Conservation (phyloP, 371 early-diverging fungal species). For the Basidiobolus meristosporus region DNA sequence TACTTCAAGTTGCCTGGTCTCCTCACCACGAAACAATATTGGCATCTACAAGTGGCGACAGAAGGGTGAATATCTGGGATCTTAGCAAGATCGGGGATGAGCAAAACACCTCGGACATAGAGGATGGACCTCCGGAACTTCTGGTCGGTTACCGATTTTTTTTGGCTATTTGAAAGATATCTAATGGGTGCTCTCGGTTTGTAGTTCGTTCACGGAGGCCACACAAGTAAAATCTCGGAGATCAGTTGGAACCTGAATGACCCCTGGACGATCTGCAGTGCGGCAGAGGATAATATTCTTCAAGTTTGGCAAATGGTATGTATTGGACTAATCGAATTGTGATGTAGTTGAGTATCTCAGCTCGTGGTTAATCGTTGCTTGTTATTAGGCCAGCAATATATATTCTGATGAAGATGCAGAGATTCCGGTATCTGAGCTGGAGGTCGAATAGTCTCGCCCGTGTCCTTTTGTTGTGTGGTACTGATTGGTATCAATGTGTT, state of each 20-base stretch:
- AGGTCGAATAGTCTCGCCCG: too few relatives aligned
- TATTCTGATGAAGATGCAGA: too few relatives aligned
- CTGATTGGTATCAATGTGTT: too few relatives aligned
- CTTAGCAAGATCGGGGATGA: conserved; percentile 82
- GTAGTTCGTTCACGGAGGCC: conserved; percentile 96
- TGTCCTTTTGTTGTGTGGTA: too few relatives aligned
- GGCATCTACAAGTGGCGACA: conserved; percentile 81
- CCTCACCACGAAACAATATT: conserved; percentile 81
- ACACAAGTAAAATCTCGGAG: conserved; percentile 91
- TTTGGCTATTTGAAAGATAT: too few relatives aligned
- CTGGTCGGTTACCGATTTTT: conserved; percentile 25
- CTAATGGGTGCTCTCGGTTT: too few relatives aligned
- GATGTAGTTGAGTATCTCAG: too few relatives aligned
- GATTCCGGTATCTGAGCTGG: too few relatives aligned
- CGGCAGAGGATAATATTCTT: conserved; percentile 90
- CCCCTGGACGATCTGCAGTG: conserved; percentile 85
- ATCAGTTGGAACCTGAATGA: conserved; percentile 93
- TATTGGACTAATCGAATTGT: too few relatives aligned
- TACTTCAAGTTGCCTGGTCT: conserved; percentile 89
- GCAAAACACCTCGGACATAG: conserved; percentile 88
- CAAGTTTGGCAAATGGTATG: conserved; percentile 97
- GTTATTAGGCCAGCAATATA: too few relatives aligned
- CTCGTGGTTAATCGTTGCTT: too few relatives aligned
- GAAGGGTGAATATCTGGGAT: conserved; percentile 94
- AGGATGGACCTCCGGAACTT: conserved; percentile 96